These are phyloP conservation scores for Amanita molliuscula DNA, from an alignment of 768 basidiomycete species.

Conservation along the genomic window DNA sequence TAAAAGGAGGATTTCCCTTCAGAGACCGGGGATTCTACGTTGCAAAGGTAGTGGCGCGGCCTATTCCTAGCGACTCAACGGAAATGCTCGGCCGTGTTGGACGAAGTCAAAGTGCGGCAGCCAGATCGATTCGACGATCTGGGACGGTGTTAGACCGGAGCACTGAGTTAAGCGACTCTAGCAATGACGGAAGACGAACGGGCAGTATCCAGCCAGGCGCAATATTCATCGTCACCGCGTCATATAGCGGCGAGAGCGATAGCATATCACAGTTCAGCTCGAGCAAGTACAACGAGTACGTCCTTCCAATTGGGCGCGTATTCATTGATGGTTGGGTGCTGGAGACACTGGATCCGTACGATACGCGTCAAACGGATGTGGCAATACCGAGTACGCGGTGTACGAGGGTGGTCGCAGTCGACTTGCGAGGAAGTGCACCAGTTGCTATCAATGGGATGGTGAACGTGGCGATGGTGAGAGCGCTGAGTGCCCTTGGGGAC, in stretches of 20 bases:
- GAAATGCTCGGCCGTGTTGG: neutral
- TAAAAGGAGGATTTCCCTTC: conserved; percentile 83
- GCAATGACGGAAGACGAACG: conserved; percentile 31
- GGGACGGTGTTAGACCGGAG: conserved; percentile 28
- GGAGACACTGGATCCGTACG: conserved; percentile 94
- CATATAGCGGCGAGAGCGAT: conserved; percentile 60
- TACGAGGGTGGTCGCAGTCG: conserved; percentile 75
- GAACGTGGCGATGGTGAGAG: conserved; percentile 64
- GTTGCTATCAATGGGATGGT: conserved; percentile 78
- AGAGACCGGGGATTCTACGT: conserved; percentile 81
- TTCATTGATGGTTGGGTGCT: conserved; percentile 92
- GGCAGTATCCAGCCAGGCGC: conserved; percentile 20
- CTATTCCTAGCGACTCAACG: conserved; percentile 23
- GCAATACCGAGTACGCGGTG: conserved; percentile 89
- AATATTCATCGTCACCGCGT: conserved; percentile 77
- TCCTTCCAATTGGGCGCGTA: conserved; percentile 67
- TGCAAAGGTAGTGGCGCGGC: conserved; percentile 64
- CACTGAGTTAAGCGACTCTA: conserved; percentile 27
- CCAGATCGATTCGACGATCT: neutral
- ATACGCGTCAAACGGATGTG: conserved; percentile 67
- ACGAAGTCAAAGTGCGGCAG: neutral
- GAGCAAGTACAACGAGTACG: conserved; percentile 66
- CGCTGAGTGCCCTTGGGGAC: conserved; percentile 1
- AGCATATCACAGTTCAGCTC: conserved; percentile 40
- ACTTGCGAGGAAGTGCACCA: conserved; percentile 80